Evolutionary conservation across 768 basidiomycete species (phyloP).

Genomic region (Antrodiella citrinella): DNA sequence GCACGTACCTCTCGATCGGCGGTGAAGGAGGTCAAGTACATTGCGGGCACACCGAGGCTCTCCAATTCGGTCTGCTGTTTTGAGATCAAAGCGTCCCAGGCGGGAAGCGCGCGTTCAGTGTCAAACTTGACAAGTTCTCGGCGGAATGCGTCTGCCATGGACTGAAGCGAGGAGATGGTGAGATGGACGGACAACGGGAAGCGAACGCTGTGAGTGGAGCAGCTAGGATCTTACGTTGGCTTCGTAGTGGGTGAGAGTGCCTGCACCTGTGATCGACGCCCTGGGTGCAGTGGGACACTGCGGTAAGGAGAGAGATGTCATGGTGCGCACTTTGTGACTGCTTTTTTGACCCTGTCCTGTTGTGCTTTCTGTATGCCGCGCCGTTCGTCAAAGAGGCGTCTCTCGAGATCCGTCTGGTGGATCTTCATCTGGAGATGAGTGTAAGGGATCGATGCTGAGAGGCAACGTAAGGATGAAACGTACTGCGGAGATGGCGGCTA

Average conservation of each 20-base stretch:
- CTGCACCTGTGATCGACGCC: conserved; percentile 56
- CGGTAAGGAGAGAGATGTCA: too few species aligned
- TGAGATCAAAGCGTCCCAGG: conserved; percentile 69
- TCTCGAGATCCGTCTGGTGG: conserved; percentile 66
- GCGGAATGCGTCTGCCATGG: conserved; percentile 54
- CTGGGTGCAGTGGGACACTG: conserved; percentile 26
- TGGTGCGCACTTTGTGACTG: conserved; percentile 59
- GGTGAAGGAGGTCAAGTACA: conserved; percentile 48
- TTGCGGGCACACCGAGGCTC: conserved; percentile 55
- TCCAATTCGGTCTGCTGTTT: conserved; percentile 64
- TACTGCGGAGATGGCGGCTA: conserved; percentile 46
- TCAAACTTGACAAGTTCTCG: conserved; percentile 65
- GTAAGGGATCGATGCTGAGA: background rate
- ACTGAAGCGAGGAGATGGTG: conserved; percentile 31
- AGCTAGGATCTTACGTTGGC: conserved; percentile 53
- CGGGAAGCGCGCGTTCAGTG: conserved; percentile 54
- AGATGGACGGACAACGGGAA: conserved; percentile 7
- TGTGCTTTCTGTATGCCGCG: conserved; percentile 53
- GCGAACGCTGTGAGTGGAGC: conserved; percentile 11
- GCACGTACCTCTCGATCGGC: conserved; percentile 49
- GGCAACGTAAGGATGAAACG: background rate
- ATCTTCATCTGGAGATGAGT: conserved; percentile 45
- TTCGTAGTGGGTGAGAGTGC: conserved; percentile 59
- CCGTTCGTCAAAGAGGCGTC: conserved; percentile 61
- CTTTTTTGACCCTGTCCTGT: conserved; percentile 63